A percentile compares a stretch with the other conserved stretches of the same genome.
Conservation (phyloP, 1,139 yeast species). For the Spencermartinsiella ligniputridi region DNA sequence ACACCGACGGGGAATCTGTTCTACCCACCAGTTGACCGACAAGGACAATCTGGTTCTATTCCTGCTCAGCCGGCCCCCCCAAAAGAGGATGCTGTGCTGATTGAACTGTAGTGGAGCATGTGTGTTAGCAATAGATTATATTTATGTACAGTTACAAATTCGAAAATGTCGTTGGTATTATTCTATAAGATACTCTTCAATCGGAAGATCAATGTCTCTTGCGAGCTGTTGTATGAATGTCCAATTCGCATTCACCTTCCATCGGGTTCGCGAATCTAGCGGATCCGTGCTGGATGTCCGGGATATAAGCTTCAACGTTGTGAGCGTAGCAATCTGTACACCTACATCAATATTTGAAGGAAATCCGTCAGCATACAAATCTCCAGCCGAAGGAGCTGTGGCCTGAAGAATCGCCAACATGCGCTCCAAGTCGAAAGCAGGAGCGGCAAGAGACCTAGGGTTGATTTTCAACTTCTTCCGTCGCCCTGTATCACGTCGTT, state of each 20-base stretch:
- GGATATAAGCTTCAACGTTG: slow-evolving; percentile 49
- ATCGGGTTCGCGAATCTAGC: slow-evolving; percentile 56
- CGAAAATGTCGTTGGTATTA: slow-evolving; percentile 4
- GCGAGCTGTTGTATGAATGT: slow-evolving; percentile 48
- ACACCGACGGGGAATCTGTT: neutral
- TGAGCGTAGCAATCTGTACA: slow-evolving; percentile 57
- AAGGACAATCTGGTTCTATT: neutral
- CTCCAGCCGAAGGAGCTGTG: slow-evolving; percentile 36
- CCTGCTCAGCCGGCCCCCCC: slow-evolving; percentile 8
- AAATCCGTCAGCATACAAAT: slow-evolving; percentile 24
- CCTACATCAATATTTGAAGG: slow-evolving; percentile 47
- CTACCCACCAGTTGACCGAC: neutral
- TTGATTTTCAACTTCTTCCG: slow-evolving; percentile 47
- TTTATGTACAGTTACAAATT: neutral
- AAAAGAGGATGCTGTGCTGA: slow-evolving; percentile 27
- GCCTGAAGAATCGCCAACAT: slow-evolving; percentile 62
- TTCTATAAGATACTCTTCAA: slow-evolving; percentile 47
- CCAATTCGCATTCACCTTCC: slow-evolving; percentile 62
- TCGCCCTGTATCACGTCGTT: slow-evolving; percentile 40
- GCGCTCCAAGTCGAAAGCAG: slow-evolving; percentile 63
- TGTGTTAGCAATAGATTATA: neutral
- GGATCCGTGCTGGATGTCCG: slow-evolving; percentile 51
- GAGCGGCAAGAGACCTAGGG: slow-evolving; percentile 53
- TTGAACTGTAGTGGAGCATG: slow-evolving; percentile 24
- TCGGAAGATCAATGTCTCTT: slow-evolving; percentile 49